Base-by-base conservation (phyloP, 2,329 filamentous ascomycete species). In the Aspergillus ochraceus region DNA sequence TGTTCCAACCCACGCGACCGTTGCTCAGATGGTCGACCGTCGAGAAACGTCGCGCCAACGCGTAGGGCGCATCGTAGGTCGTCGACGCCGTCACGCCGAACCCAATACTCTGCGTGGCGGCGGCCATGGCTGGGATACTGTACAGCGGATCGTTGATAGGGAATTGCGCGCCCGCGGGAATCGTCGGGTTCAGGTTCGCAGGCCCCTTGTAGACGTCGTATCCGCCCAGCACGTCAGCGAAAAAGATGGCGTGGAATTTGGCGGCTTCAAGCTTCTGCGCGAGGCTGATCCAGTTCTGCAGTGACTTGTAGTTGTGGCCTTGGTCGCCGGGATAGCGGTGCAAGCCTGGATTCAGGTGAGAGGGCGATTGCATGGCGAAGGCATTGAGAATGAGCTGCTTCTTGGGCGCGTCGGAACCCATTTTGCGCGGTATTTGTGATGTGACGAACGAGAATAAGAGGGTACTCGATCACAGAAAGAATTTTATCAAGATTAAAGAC, bases 11-110 rank as follows among this genome's bases (percentile, higher is more conserved):
- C 0, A 83, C 78, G 1, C 83, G 77, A 0, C 83, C 82, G 36
- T 76, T 72, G 51, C 77, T 82, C 4, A 85, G 69, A 59, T 85
- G 82, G 58, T 85, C 83, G 2, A 85, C 72, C 0, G 81, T 83
- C 1, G 82, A 83, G 56, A 85, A 83, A 2, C 81, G 80, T 2
- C 83, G 76, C 1, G 83, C 83, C 9, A 84, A 76, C 52, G 84
- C 81, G 50, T 84, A 84, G 4, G 83, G 81, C 53, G 81, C 76
- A 22, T 85, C 82, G 55, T 84, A 84, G 0, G 83, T 85, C 0
- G 81, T 84, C 0, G 80, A 83, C 0, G 82, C 83, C 0, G 83
- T 85, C 1, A 83, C 80, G 0, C 81, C 83, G 3, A 85, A 80
- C 0, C 80, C 74, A 57, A 83, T 71, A 20, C 75, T 77, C 61